A percentile compares a stretch with the other conserved stretches of the same genome.
These are phyloP conservation scores for Curvularia lunata DNA, from an alignment of 2,329 filamentous ascomycete genomes.

Conservation along the genomic window DNA sequence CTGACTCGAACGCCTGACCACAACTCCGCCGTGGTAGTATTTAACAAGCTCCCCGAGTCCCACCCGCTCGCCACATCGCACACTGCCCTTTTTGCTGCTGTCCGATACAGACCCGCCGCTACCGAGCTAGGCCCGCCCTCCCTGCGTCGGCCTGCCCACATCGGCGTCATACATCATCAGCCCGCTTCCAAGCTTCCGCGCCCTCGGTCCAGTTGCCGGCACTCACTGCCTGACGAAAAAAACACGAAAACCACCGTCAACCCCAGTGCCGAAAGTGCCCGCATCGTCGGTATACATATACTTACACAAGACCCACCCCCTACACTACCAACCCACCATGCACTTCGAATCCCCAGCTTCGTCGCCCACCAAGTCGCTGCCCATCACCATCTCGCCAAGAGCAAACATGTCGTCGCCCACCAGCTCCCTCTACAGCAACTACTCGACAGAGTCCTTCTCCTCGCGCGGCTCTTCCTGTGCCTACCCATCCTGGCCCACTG, in stretches of 20 bases:
- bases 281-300: conserved; percentile 28
- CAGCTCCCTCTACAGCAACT: conserved; percentile 47
- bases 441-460: conserved; percentile 37
- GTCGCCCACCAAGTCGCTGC: conserved; percentile 49
- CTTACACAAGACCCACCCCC: conserved; percentile 36
- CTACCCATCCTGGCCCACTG: conserved; percentile 51
- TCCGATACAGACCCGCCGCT: conserved; percentile 20
- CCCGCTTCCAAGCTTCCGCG: conserved; percentile 24
- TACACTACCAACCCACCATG: conserved; percentile 39
- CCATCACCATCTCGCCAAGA: conserved; percentile 44
- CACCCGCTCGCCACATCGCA: conserved; percentile 16
- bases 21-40: too few species aligned
- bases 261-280: conserved; percentile 33
- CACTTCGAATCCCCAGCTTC: conserved; percentile 48
- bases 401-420: conserved; percentile 48
- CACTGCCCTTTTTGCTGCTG: conserved; percentile 8
- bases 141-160: conserved; percentile 26
- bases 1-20: conserved; percentile 47
- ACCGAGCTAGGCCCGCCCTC: conserved; percentile 26
- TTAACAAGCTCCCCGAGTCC: conserved; percentile 3
- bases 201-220: conserved; percentile 39
- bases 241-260: conserved; percentile 15
- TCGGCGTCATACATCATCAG: conserved; percentile 38
- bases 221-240: conserved; percentile 25
- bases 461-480: conserved; percentile 47